Base-by-base conservation (phyloP, 768 basidiomycete species). In the Hemileccinum rubropunctum region DNA sequence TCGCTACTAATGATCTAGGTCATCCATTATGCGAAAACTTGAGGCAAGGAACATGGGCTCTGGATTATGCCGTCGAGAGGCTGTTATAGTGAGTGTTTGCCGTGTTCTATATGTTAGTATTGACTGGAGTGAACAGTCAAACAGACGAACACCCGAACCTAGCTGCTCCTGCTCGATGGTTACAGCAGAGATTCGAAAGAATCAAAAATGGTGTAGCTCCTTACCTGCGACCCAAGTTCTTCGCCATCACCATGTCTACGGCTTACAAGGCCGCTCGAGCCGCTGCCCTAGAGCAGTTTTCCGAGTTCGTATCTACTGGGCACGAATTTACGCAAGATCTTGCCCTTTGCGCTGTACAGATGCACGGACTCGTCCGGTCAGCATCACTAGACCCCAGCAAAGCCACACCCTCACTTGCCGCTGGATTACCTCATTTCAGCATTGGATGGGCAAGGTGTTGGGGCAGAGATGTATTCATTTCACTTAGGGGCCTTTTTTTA, bases 391-490 rank as follows among this genome's bases (percentile, higher is more conserved):
- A 89, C 60, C 88, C 91, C 9, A 70, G 64, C 1, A 77, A 78
- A 57, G 65, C 78, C 2, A 85, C 83, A 1, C 85, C 97, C 4
- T 91, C 88, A 3, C 76, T 99, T 30, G 94, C 97, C 10, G 97
- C 97, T 21, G 97, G 97, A 17, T 73, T 98, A 26, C 95, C 97
- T 6, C 97, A 98, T 70, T 98, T 99, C 64, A 76, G 91, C 1
- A 73, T 87, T 8, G 85, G 86, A 6, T 99, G 97, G 97, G 95
- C 95, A 13, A 79, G 97, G 43, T 93, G 90, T 64, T 99, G 97
- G 97, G 97, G 97, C 3, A 82, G 97, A 18, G 89, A 92, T 60
- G 85, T 91, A 2, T 97, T 95, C 70, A 97, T 97, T 64, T 95
- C 93, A 3, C 71, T 97, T 17, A 83, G 92, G 50, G 97, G 97